Conservation (phyloP, 2,329 filamentous ascomycete species). For the Amauroascus niger region DNA sequence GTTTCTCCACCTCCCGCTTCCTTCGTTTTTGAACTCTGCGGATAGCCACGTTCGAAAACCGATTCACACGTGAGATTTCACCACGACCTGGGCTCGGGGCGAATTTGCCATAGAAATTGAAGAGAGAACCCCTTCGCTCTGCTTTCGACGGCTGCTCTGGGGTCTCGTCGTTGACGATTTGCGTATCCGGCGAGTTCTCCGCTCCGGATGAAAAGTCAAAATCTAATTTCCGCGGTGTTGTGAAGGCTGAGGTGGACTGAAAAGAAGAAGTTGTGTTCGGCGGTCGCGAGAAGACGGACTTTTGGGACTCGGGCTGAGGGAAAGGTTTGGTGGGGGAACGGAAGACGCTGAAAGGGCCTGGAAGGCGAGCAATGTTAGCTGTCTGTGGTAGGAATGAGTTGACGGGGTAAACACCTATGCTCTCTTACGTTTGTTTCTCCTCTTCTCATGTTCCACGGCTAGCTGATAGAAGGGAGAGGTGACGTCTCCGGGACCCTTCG, state of each 20-base stretch:
- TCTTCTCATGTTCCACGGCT: conserved; percentile 32
- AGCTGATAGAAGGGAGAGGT: conserved; percentile 43
- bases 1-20: conserved; percentile 39
- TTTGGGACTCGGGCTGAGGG: conserved; percentile 42
- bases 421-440: conserved; percentile 35
- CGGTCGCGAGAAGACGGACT: too few relatives aligned
- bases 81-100: conserved; percentile 52
- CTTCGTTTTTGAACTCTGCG: conserved; percentile 42
- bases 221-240: conserved; percentile 42
- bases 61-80: conserved; percentile 48
- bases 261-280: conserved; percentile 24
- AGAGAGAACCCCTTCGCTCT: conserved; percentile 33
- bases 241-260: conserved; percentile 36
- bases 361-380: conserved; percentile 8
- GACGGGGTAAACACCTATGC: too few relatives aligned
- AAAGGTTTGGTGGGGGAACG: conserved; percentile 42
- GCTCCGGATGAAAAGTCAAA: conserved; percentile 41
- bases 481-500: conserved; percentile 35
- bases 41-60: conserved; percentile 39
- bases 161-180: conserved; percentile 41
- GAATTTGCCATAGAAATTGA: conserved; percentile 36
- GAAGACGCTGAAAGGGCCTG: conserved; percentile 35
- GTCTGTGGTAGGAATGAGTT: not conserved
- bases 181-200: conserved; percentile 38
- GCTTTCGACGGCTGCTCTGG: conserved; percentile 31